A percentile compares a stretch with the other conserved stretches of the same genome.
These are phyloP conservation scores for Paramecium caudatum DNA, from an alignment of 73 alveolate species.

Conservation along the genomic window DNA sequence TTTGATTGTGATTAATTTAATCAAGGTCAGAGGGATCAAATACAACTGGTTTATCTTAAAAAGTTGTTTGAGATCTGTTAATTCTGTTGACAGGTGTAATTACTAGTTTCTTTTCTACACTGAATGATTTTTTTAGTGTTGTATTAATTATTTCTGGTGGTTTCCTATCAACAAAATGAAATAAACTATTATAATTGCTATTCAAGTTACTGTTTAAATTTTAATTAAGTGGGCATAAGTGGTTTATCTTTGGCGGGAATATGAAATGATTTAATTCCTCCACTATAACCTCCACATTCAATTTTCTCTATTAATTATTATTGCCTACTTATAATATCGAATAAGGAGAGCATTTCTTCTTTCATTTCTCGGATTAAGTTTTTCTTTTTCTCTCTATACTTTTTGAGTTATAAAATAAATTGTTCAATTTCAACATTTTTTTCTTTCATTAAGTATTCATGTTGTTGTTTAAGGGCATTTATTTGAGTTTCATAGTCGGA, in stretches of 20 bases:
- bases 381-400: neutral
- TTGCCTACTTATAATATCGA: neutral
- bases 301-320: neutral
- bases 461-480: neutral
- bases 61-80: slow-evolving; percentile 19
- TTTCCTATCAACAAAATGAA: slow-evolving; percentile 19
- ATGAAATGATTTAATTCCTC: neutral
- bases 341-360: neutral
- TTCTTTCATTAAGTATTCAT: neutral
- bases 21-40: neutral
- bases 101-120: neutral
- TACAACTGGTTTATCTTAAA: neutral
- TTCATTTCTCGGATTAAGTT: slow-evolving; percentile 10
- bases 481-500: neutral
- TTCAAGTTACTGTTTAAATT: neutral
- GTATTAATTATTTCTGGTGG: neutral
- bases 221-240: neutral
- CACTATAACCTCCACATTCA: neutral
- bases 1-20: neutral
- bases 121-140: slow-evolving; percentile 20
- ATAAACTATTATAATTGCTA: neutral
- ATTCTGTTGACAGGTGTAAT: neutral
- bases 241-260: slow-evolving; percentile 20
- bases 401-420: neutral
- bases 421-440: slow-evolving; percentile 14